These are phyloP conservation scores for Rhodamnia argentea DNA, from an alignment of 345 rosid genomes.

Conservation along the genomic window DNA sequence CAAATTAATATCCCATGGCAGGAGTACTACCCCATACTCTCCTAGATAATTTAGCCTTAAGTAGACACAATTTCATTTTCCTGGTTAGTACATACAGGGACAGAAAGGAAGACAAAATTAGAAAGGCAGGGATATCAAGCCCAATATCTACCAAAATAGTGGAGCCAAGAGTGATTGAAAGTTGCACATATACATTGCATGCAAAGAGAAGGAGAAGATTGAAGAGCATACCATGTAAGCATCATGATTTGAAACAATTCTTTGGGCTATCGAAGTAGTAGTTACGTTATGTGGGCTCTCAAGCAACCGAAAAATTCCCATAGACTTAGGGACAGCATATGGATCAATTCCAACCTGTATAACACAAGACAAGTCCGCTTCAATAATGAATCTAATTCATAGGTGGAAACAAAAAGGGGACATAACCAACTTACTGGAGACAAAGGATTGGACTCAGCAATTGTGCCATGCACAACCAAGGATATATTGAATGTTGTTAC, in stretches of 20 bases:
- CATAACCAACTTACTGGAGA: conserved; percentile 21
- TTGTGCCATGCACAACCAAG: conserved; percentile 78
- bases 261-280: conserved; percentile 62
- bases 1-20: neutral
- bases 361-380: neutral
- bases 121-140: neutral
- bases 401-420: neutral
- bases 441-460: conserved; percentile 48
- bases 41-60: neutral
- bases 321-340: conserved; percentile 61
- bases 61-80: neutral
- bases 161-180: neutral
- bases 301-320: conserved; percentile 63
- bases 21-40: neutral
- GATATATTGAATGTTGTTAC: conserved; percentile 76
- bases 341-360: conserved; percentile 63
- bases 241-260: conserved; percentile 81
- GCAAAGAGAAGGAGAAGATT: neutral
- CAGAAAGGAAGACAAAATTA: neutral
- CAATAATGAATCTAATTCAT: neutral
- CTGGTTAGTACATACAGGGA: neutral
- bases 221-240: conserved; percentile 45
- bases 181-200: neutral
- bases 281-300: conserved; percentile 71
- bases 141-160: neutral